These are phyloP conservation scores for Cladosporium sp. DNA, from an alignment of 2,329 filamentous ascomycete species.

Conservation along the genomic window DNA sequence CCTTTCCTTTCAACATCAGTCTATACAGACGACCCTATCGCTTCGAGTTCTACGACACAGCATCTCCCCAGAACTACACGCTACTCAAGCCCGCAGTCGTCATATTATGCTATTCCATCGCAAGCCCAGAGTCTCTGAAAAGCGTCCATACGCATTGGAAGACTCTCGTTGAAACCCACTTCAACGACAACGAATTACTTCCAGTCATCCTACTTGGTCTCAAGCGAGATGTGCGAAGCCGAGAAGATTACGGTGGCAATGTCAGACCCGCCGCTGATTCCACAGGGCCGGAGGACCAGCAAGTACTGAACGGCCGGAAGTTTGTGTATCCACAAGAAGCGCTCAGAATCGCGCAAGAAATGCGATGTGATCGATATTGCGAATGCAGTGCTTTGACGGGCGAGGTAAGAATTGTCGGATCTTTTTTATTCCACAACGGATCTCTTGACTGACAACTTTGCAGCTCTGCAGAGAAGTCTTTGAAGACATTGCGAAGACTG, in stretches of 20 bases:
- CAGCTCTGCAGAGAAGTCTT: conserved; percentile 56
- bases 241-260: conserved; percentile 35
- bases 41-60: conserved; percentile 54
- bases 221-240: conserved; percentile 52
- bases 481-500: conserved; percentile 55
- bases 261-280: conserved; percentile 18
- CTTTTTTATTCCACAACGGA: not conserved
- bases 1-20: conserved; percentile 55
- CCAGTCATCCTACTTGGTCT: conserved; percentile 57
- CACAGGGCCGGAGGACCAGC: conserved; percentile 23
- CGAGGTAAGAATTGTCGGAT: conserved; percentile 17
- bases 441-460: not conserved
- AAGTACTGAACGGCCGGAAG: conserved; percentile 30
- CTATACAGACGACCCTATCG: conserved; percentile 52
- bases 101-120: conserved; percentile 56
- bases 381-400: conserved; percentile 60
- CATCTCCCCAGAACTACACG: conserved; percentile 53
- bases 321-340: conserved; percentile 50
- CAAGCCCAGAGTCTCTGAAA: conserved; percentile 46
- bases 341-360: conserved; percentile 49
- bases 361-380: conserved; percentile 58
- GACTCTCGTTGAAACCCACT: conserved; percentile 42
- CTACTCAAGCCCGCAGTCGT: conserved; percentile 51
- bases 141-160: conserved; percentile 45
- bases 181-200: conserved; percentile 47